Base-by-base conservation (phyloP, 306 rosid species). In the Alnus rubra region DNA sequence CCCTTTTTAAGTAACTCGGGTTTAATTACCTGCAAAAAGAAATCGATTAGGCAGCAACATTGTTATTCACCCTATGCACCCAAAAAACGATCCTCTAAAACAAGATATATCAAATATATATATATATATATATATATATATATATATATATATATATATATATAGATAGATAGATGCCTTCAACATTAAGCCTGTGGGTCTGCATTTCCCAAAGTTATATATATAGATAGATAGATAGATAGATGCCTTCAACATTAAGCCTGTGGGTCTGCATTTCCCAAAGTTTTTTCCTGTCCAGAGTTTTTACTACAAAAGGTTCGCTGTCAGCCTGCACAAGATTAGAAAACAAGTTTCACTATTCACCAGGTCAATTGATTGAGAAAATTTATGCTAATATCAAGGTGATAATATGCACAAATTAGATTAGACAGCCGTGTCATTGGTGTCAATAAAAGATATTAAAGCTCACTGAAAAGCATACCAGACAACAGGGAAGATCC, bases 251-350 rank as follows among this genome's bases (percentile, higher is more conserved):
- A 59, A 45, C 54, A 81, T 39, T 9, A 76, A 84, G 92, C 97
- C 99, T 95, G 98, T 8, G 99, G 99, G 68, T 95, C 85, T 95
- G 99, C 98, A 95, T 95, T 90, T 95, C 98, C 99, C 99, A 91
- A 44, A 93, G 89, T 30, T 89, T 89, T 90, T 86, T 93, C 75
- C 98, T 82, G 85, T 95, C 94, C 80, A 95, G 84, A 23, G 99
- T 95, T 91, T 42, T 87, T 62, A 88, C 88, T 9, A 95, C 99
- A 86, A 90, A 91, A 70, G 96, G 90, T 69, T 89, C 90, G 39
- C 56, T 76, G 86, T 90, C 90, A 84, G 96, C 96, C 97, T 95
- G 97, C 86, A 84, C 69, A 23, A 62, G 79, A 59, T 81, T 42
- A 74, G 72, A 23, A 75, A 39, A 81, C 55, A 81, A 54, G 70